Conservation (phyloP, 768 basidiomycete genomes). For the Podaxis sp. region DNA sequence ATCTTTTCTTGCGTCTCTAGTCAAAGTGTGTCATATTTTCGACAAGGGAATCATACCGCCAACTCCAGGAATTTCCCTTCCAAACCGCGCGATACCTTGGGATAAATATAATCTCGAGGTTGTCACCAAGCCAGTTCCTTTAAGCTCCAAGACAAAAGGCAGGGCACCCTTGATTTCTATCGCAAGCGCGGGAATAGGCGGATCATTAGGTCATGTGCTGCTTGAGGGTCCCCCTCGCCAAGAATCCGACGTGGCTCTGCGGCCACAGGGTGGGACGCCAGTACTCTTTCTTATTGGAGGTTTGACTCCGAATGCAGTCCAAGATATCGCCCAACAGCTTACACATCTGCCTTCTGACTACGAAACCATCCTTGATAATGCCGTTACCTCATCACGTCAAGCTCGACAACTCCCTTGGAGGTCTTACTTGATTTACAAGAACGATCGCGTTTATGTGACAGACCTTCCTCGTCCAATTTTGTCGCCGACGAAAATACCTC, state of each 20-base stretch:
- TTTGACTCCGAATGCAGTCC: conserved; percentile 25
- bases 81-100: conserved; percentile 38
- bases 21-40: conserved; percentile 38
- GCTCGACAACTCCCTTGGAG: conserved; percentile 29
- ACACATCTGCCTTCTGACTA: conserved; percentile 2
- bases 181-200: conserved; percentile 40
- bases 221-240: conserved; percentile 28
- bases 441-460: conserved; percentile 23
- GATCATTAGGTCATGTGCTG: conserved; percentile 37
- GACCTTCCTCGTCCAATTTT: conserved; percentile 25
- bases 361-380: conserved; percentile 1
- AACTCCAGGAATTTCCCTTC: conserved; percentile 28
- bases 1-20: conserved; percentile 40
- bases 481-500: conserved; percentile 19
- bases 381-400: conserved; percentile 23
- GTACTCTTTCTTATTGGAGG: conserved; percentile 30
- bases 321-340: conserved; percentile 1
- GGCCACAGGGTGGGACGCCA: conserved; percentile 13
- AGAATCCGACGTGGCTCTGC: not conserved
- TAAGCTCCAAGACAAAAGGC: conserved; percentile 17
- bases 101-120: conserved; percentile 30
- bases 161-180: conserved; percentile 32
- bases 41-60: conserved; percentile 32
- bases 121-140: conserved; percentile 23
- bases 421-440: conserved; percentile 27